Percentiles rank a stretch among this genome's conserved stretches.
Evolutionary conservation across 257 asterid genomes (phyloP).

Genomic region (Petunia axillaris): DNA sequence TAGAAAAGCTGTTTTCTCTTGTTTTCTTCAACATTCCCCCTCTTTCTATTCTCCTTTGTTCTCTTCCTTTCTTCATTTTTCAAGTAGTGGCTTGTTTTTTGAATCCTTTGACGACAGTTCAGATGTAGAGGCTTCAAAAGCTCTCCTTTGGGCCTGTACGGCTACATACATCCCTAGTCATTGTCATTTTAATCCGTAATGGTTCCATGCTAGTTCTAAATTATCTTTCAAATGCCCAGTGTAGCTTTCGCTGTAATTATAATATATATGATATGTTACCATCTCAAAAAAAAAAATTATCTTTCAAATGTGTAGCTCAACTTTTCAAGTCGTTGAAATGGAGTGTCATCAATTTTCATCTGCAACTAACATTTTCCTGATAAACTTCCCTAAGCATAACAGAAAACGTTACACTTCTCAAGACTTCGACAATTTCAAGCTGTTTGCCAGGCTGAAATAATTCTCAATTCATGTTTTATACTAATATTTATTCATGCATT

Average conservation of each 20-base stretch:
- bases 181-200: too few relatives aligned
- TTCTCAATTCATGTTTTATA: neutral
- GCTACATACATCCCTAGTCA: too few relatives aligned
- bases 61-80: neutral
- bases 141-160: neutral
- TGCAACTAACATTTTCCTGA: neutral
- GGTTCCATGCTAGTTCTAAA: too few relatives aligned
- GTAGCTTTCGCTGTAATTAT: too few relatives aligned
- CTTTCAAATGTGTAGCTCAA: too few relatives aligned
- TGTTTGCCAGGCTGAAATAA: neutral
- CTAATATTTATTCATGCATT: neutral
- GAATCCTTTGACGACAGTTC: neutral
- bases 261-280: too few relatives aligned
- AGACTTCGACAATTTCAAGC: neutral
- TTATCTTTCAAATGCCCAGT: too few relatives aligned
- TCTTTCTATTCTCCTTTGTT: neutral
- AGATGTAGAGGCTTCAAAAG: neutral
- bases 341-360: neutral
- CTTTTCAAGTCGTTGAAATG: neutral
- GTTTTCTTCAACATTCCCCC: neutral
- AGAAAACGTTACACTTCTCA: neutral
- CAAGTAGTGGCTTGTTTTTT: neutral
- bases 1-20: too few relatives aligned
- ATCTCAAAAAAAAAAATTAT: too few relatives aligned
- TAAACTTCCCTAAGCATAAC: neutral